phyloP scores from a whole-genome alignment of 495 filamentous ascomycete genomes.

The Penicillium psychrofluorescens region DNA sequence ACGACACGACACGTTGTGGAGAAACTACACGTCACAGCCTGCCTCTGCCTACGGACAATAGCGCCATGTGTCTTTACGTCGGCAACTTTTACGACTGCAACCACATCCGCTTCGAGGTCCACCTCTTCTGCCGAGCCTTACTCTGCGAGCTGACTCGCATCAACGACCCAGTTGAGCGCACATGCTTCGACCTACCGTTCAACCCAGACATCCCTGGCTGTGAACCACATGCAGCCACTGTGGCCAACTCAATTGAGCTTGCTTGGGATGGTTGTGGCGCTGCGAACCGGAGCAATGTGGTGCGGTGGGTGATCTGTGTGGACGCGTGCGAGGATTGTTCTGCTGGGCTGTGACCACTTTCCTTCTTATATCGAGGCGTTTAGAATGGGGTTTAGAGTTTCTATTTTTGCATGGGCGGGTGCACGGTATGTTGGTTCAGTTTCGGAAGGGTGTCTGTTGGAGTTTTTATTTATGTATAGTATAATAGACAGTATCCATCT shows the following conservation, averaged over 20 bases:
- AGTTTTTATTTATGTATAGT: no score
- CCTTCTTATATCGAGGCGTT: no score
- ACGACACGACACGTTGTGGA: no score
- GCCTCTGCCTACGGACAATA: no score
- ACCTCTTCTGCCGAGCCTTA: constrained; percentile 12
- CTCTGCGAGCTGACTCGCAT: constrained; percentile 11
- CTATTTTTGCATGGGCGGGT: no score
- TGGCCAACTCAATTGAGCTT: not conserved
- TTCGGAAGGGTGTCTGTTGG: no score
- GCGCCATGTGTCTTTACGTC: constrained; percentile 14
- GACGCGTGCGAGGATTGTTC: not conserved
- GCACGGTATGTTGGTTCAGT: no score
- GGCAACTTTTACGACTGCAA: constrained; percentile 13
- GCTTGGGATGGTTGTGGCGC: not conserved
- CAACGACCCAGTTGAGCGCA: constrained; percentile 2
- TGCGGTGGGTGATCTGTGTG: not conserved
- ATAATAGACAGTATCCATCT: no score
- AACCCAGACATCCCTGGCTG: constrained; percentile 1
- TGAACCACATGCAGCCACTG: not conserved
- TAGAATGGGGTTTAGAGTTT: no score
- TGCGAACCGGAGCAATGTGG: not conserved
- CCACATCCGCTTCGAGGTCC: constrained; percentile 15
- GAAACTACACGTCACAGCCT: no score
- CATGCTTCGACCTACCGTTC: not conserved
- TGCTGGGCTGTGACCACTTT: not conserved